These are phyloP conservation scores for Pyrus betulifolia DNA, from an alignment of 306 rosid species.

Conservation along the genomic window DNA sequence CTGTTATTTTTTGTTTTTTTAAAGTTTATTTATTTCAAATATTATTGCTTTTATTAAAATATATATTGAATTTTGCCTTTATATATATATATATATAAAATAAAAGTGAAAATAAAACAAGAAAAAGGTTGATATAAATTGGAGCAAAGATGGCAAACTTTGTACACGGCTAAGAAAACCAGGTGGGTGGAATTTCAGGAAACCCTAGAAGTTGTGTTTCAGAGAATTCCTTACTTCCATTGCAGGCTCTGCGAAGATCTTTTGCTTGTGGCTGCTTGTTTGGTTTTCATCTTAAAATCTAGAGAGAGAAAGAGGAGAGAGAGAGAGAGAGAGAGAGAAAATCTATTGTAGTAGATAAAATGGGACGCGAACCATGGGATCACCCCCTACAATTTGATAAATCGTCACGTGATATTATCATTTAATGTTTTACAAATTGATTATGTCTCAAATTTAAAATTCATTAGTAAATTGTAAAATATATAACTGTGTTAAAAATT, in stretches of 20 bases:
- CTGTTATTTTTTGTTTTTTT: too few relatives aligned
- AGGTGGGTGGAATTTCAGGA: neutral
- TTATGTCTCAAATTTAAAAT: too few relatives aligned
- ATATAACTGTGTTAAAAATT: too few relatives aligned
- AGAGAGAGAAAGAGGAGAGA: conserved; percentile 23
- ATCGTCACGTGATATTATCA: too few relatives aligned
- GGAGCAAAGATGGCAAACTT: too few relatives aligned
- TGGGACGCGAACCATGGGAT: conserved; percentile 21
- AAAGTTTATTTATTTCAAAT: neutral
- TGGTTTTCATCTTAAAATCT: conserved; percentile 20
- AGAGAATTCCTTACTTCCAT: conserved; percentile 42
- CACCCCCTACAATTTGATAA: neutral
- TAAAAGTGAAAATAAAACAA: neutral
- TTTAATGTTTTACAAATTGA: too few relatives aligned
- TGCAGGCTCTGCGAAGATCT: conserved; percentile 45
- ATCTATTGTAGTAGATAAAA: too few relatives aligned
- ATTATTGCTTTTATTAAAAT: neutral
- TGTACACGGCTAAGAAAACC: neutral
- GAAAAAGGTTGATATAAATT: neutral
- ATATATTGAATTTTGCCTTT: too few relatives aligned
- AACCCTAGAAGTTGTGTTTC: conserved; percentile 21
- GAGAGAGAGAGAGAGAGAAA: neutral
- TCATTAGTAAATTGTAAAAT: too few relatives aligned
- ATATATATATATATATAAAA: too few relatives aligned
- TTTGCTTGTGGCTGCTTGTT: conserved; percentile 31